A percentile compares a stretch with the other conserved stretches of the same genome.
Evolutionary conservation across 2,329 filamentous ascomycete species (phyloP).

Genomic region (Pseudocercospora eumusae): DNA sequence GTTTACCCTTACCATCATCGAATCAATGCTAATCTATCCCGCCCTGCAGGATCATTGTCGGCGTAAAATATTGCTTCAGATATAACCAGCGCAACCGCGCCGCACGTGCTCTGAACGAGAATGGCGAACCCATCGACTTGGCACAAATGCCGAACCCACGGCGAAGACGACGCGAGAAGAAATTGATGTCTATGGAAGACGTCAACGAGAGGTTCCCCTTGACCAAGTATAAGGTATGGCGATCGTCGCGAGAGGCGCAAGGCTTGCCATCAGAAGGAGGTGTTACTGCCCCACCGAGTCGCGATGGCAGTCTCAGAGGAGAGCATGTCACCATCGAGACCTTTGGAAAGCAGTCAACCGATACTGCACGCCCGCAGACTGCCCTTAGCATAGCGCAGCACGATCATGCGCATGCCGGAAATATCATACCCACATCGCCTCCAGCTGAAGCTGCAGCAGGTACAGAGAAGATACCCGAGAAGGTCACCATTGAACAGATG

Average conservation of each 20-base stretch:
- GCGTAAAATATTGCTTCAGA: conserved; percentile 98
- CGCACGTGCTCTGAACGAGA: conserved; percentile 72
- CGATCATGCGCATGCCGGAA: conserved; percentile 50
- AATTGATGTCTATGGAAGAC: conserved; percentile 98
- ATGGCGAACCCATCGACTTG: conserved; percentile 80
- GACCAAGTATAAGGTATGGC: conserved; percentile 95
- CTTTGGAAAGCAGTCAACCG: conserved; percentile 36
- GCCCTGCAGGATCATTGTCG: conserved; percentile 86
- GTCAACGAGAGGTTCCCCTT: conserved; percentile 97
- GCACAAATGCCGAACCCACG: conserved; percentile 82
- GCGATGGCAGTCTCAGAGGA: conserved; percentile 68
- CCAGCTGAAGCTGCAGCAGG: conserved; percentile 30
- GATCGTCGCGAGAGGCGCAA: conserved; percentile 76
- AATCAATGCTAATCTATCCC: conserved; percentile 25
- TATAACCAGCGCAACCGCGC: conserved; percentile 93
- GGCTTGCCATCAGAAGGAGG: conserved; percentile 83
- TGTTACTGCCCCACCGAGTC: conserved; percentile 71
- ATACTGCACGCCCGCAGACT: conserved; percentile 39
- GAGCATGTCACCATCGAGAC: conserved; percentile 51
- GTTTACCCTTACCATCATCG: conserved; percentile 4
- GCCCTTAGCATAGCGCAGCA: conserved; percentile 46
- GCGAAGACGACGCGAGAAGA: conserved; percentile 84
- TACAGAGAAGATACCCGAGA: conserved; percentile 36
- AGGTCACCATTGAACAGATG: conserved; percentile 37
- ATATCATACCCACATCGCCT: conserved; percentile 25